Evolutionary conservation across 805 yeast genomes (phyloP), one percentile per base, ranked within the genome.

Genomic region (Komagataella pseudopastoris): DNA sequence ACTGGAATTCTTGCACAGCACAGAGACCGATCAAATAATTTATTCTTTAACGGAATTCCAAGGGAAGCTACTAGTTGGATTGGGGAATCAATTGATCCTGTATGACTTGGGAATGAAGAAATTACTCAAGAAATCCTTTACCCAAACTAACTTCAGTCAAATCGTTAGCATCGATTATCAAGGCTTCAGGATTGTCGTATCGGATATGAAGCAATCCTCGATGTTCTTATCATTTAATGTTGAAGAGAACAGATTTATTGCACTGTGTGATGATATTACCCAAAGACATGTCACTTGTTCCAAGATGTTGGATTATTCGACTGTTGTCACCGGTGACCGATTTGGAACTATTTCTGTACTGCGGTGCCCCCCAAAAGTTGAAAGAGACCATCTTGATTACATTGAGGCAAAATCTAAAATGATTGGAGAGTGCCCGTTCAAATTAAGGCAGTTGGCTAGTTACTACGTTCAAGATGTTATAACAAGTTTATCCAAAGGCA

Each of bases 281-380:
- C 72, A 81, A 39, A 69, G 96, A 36, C 85, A 84, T 59, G 72
- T 84, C 3, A 83, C 95, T 0, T 58, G 80, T 2, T 57, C 84
- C 46, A 60, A 71, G 2, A 66, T 78, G 56, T 65, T 93, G 4
- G 98, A 93, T 62, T 76, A 79, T 55, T 80, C 80, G 52, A 88
- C 96, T 0, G 77, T 85, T 1, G 69, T 85, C 45, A 88, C 87
- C 1, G 96, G 96, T 12, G 98, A 93, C 62, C 83, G 81, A 60
- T 88, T 85, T 65, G 97, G 98, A 0, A 87, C 84, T 58, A 48
- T 89, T 0, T 81, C 83, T 65, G 75, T 86, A 1, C 65, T 88
- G 45, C 69, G 96, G 53, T 64, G 84, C 45, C 77, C 84, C 0
- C 66, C 66, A n/a, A 67, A 71, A 4, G 69, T 72, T 0, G 76